Evolutionary conservation across 176 grass and related monocot genomes (phyloP), one percentile per base, ranked within the genome.

Genomic region (Otatea glauca): DNA sequence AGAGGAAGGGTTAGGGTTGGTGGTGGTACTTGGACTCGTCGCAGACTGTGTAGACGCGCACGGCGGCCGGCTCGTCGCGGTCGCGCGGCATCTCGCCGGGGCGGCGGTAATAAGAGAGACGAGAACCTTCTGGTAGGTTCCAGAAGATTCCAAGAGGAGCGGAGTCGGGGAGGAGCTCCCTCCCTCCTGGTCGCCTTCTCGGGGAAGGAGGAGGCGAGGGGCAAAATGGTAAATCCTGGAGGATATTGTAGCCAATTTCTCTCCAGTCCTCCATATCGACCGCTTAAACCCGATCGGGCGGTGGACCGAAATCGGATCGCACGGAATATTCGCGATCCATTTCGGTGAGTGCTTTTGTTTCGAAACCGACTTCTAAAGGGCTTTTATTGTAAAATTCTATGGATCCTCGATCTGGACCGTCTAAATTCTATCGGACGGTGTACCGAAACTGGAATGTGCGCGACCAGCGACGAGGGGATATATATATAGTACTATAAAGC

Each of bases 1-100:
- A 15, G 48, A 79, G 27, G 35, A 21, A 35, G 25, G 13, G 47
- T 0, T 41, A 27, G 61, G 58, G 66, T n/a, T 62, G 45, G 34
- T 37, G 81, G 7, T 0, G 49, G 34, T 79, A 98, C 96, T 91
- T 95, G 65, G 96, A 98, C 76, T 95, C 96, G 77, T 98, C 91
- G 89, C 93, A 95, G 68, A 98, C 87, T 2, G 96, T 98, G 80
- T 98, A 98, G 56, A 92, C 86, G 69, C 91, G 91, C 60, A 93
- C 83, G 35, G 85, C 89, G 20, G 86, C 60, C 9, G 86, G 77
- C 49, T 95, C 86, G 64, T 89, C 92, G 17, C 86, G 75, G 82
- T 89, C 43, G 32, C 89, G 93, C 24, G 83, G 89, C 96, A 98
- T 94, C 75, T 63, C 76, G n/a, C 65, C 32, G 45, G 56, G 16